Evolutionary conservation across 2,329 filamentous ascomycete species (phyloP), one percentile per base, ranked within the genome.

Genomic region (Fusarium cicatricum): DNA sequence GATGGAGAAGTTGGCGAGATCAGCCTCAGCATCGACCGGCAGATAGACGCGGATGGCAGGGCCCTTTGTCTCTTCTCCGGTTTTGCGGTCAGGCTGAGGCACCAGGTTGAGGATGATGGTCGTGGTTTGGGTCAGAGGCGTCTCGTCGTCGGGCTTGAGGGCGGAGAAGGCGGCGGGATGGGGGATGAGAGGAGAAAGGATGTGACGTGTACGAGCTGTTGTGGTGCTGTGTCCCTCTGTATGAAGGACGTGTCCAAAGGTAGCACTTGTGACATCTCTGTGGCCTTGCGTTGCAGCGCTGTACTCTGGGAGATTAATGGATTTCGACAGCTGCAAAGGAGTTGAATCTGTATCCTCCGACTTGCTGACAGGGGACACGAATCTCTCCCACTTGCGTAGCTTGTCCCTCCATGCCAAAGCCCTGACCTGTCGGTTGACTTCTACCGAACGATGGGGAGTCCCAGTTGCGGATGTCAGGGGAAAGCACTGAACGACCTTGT

Each of bases 181-280:
- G 0, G 83, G 82, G 1, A 78, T 68, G 5, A 75, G 50, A 2
- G 83, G 78, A 1, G 74, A 71, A 31, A 86, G 75, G 39, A 79
- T 72, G 40, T 77, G 78, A 5, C 62, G 61, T 12, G 32, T 41
- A 14, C 61, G 56, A 11, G 29, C 26, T 17, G 33, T 34, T 0
- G 37, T 32, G 10, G 55, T 46, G 15, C 19, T 26, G n/a, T 41
- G 31, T 11, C 33, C 21, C 6, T 48, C 38, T 9, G 36, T 31
- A 55, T 81, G 78, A 0, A 86, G 75, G 29, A 85, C 58, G 47
- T 82, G 79, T 15, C 84, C 84, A 61, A 86, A 86, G 3, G 75
- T 73, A 11, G 82, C 81, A 3, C 65, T 70, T 2, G 78, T 77
- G 6, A 64, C 46, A n/a, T 56, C 58, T 16, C 17, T 42, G 19